Evolutionary conservation across 495 filamentous ascomycete species (phyloP).

Genomic region (Aspergillus taichungensis): DNA sequence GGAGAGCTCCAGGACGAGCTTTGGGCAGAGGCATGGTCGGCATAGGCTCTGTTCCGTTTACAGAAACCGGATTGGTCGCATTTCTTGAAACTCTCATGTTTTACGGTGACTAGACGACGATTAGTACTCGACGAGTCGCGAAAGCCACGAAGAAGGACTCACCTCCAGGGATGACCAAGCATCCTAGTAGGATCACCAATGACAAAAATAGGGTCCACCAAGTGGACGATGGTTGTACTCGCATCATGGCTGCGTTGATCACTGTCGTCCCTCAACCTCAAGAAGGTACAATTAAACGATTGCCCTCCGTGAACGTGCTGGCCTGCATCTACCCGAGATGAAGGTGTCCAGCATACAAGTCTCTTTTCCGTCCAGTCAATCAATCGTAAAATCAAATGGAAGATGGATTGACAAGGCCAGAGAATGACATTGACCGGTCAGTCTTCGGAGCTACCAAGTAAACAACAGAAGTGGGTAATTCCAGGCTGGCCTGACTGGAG

Average conservation of each 20-base stretch:
- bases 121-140: not conserved
- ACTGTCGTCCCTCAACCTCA: constrained; percentile 29
- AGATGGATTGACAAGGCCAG: too few species aligned
- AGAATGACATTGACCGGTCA: not conserved
- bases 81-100: constrained; percentile 93
- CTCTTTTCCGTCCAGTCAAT: too few species aligned
- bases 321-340: constrained; percentile 30
- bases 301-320: constrained; percentile 10
- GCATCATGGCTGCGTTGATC: constrained; percentile 27
- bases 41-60: constrained; percentile 82
- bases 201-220: constrained; percentile 48
- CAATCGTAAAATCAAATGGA: too few species aligned
- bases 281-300: constrained; percentile 11
- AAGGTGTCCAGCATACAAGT: constrained; percentile 11
- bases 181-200: constrained; percentile 29
- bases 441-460: not conserved
- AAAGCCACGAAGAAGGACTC: constrained; percentile 2
- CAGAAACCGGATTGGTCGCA: constrained; percentile 95
- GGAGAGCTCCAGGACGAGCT: constrained; percentile 68
- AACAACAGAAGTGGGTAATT: constrained; percentile 17
- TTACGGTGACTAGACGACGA: constrained; percentile 58
- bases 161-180: constrained; percentile 33
- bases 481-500: constrained; percentile 34
- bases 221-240: constrained; percentile 39
- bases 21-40: constrained; percentile 59